phyloP scores from a whole-genome alignment of 768 basidiomycete species.

The Podaxis rugospora region DNA sequence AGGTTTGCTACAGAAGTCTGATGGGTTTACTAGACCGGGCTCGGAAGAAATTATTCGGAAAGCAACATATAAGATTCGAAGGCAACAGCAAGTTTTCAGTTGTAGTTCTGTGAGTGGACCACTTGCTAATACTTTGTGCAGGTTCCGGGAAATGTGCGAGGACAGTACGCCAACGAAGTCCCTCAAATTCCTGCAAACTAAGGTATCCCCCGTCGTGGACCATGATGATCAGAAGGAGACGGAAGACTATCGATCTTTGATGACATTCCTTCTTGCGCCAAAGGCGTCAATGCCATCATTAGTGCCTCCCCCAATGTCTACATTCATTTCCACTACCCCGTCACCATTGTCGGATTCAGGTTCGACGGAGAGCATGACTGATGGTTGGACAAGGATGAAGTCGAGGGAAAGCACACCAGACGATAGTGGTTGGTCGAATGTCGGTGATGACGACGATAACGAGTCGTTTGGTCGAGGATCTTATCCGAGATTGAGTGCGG shows the following conservation, averaged over 20 bases:
- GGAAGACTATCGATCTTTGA: constrained; percentile 56
- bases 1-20: neutral
- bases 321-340: neutral
- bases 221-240: constrained; percentile 61
- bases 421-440: constrained; percentile 30
- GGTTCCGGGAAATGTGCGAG: constrained; percentile 82
- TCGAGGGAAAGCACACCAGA: constrained; percentile 23
- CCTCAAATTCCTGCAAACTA: constrained; percentile 63
- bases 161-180: constrained; percentile 57
- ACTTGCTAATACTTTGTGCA: constrained; percentile 20
- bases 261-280: constrained; percentile 57
- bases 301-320: constrained; percentile 8
- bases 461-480: neutral
- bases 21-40: constrained; percentile 40
- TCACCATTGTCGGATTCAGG: constrained; percentile 33
- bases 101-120: neutral
- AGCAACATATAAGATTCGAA: constrained; percentile 59
- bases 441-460: constrained; percentile 21
- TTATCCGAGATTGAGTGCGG: constrained; percentile 14
- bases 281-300: constrained; percentile 18
- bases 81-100: constrained; percentile 56
- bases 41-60: constrained; percentile 60
- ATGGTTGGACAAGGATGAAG: constrained; percentile 39
- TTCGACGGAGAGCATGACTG: constrained; percentile 21
- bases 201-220: constrained; percentile 69